Percentiles rank a stretch among this genome's conserved stretches.
phyloP scores from a whole-genome alignment of 192 early-diverging fungal genomes.

The Entomortierella chlamydospora region DNA sequence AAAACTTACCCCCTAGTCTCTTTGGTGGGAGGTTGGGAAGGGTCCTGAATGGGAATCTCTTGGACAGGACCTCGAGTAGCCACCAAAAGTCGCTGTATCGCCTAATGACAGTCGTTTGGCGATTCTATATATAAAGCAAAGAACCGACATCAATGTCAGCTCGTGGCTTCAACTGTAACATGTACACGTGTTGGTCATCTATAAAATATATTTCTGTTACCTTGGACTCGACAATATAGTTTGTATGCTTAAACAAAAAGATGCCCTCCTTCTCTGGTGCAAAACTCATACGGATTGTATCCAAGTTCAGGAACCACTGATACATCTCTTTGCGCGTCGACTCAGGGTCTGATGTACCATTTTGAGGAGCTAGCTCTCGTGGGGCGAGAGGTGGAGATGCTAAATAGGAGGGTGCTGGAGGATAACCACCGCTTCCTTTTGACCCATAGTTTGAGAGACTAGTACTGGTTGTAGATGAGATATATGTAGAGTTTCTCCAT shows the following conservation, averaged over 20 bases:
- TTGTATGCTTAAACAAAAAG: slow-evolving; percentile 85
- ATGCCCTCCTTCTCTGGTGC: slow-evolving; percentile 65
- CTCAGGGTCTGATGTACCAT: slow-evolving; percentile 19
- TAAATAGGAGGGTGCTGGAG: slow-evolving; percentile 50
- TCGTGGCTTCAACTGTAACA: neutral
- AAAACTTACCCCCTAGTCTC: slow-evolving; percentile 76
- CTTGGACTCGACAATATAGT: slow-evolving; percentile 84
- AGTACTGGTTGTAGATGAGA: neutral
- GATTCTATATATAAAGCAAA: slow-evolving; percentile 40
- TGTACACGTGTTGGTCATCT: no score
- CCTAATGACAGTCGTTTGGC: slow-evolving; percentile 70
- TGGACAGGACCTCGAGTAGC: slow-evolving; percentile 82
- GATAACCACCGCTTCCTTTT: slow-evolving; percentile 39
- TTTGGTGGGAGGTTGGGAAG: slow-evolving; percentile 90
- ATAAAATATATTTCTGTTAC: slow-evolving; percentile 37
- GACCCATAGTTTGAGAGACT: neutral
- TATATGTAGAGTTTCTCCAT: slow-evolving; percentile 57
- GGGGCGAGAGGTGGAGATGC: slow-evolving; percentile 37
- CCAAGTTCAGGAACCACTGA: slow-evolving; percentile 67
- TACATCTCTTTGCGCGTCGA: slow-evolving; percentile 50
- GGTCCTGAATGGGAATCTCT: slow-evolving; percentile 85
- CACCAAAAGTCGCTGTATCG: slow-evolving; percentile 95
- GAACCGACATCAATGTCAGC: neutral
- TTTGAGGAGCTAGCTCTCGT: slow-evolving; percentile 9
- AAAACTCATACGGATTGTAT: slow-evolving; percentile 64